Conservation (phyloP, 345 rosid species). For the Syzygium grande region DNA sequence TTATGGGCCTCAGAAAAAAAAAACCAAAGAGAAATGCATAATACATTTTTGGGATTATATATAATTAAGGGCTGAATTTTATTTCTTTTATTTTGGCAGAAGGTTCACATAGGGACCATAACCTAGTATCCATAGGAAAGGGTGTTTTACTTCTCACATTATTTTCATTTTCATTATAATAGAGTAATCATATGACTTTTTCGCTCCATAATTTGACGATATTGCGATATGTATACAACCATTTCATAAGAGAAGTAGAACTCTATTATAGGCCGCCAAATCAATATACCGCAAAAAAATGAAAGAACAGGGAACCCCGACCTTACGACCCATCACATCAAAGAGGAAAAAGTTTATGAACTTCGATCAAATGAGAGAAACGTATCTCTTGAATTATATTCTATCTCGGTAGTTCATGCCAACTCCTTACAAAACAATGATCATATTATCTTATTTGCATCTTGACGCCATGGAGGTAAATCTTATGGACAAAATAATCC, state of each 20-base stretch:
- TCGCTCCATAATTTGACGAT: not conserved
- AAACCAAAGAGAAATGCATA: not conserved
- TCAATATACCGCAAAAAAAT: rapidly evolving
- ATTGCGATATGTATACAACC: not conserved
- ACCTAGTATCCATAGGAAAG: not conserved
- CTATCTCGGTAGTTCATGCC: not conserved
- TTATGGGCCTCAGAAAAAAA: not conserved
- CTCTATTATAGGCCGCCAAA: not conserved
- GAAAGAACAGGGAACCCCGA: not conserved
- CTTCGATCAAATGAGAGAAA: not conserved
- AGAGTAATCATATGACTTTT: not conserved
- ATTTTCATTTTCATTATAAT: not conserved
- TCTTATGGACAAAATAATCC: not conserved
- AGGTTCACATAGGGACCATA: not conserved
- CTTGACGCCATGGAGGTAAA: not conserved
- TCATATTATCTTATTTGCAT: not conserved
- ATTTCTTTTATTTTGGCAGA: not conserved
- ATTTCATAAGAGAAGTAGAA: too few relatives aligned
- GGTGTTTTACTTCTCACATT: not conserved
- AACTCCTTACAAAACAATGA: not conserved
- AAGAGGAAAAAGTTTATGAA: not conserved
- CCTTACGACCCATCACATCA: not conserved
- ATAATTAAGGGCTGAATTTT: not conserved
- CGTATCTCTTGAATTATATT: too few relatives aligned
- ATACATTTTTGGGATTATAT: not conserved